phyloP scores from a whole-genome alignment of 305 asterid genomes.

The Solanum hybrid region DNA sequence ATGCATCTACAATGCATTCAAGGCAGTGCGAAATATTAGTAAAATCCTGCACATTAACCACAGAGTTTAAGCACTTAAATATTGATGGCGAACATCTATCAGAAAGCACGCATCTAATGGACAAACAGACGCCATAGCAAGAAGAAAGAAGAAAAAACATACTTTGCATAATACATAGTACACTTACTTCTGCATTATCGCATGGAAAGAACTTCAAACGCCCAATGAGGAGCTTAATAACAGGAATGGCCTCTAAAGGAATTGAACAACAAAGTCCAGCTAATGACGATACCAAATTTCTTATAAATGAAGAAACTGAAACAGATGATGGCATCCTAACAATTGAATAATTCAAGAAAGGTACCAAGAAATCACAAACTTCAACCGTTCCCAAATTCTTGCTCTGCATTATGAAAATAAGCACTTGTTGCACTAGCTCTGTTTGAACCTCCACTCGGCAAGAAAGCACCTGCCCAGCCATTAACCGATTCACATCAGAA shows the following conservation, averaged over 20 bases:
- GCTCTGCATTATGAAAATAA: constrained; percentile 50
- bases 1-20: constrained; percentile 66
- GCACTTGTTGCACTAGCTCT: constrained; percentile 76
- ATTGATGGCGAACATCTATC: neutral
- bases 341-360: constrained; percentile 64
- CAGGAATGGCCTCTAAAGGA: constrained; percentile 63
- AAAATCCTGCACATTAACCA: constrained; percentile 41
- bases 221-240: constrained; percentile 51
- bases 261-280: constrained; percentile 66
- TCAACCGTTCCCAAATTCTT: constrained; percentile 54
- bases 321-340: constrained; percentile 35
- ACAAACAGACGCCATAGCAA: neutral
- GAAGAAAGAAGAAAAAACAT: neutral
- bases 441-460: constrained; percentile 54
- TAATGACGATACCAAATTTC: constrained; percentile 54
- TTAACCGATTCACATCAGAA: neutral
- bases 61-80: neutral
- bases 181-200: constrained; percentile 64
- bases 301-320: constrained; percentile 31
- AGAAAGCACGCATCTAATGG: neutral
- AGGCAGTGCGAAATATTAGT: constrained; percentile 27
- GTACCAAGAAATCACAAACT: constrained; percentile 66
- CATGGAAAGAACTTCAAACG: constrained; percentile 53
- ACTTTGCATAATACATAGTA: neutral
- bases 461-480: constrained; percentile 50